Conservation (phyloP, 2,329 filamentous ascomycete genomes). For the Chaetomium strumarium region DNA sequence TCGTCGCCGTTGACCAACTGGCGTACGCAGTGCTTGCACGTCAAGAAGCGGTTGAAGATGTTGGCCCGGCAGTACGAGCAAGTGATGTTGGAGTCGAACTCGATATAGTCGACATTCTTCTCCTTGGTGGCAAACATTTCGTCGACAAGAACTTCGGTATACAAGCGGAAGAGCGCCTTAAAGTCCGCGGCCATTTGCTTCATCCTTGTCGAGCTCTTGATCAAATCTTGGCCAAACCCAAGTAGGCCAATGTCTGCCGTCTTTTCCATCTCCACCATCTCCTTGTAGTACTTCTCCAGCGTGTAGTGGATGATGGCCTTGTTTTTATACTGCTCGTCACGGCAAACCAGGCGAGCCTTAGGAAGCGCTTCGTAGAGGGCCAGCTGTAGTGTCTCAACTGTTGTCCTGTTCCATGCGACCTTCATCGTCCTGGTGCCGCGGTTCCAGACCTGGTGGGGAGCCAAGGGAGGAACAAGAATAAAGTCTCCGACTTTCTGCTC, state of each 20-base stretch:
- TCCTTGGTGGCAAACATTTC: conserved; percentile 78
- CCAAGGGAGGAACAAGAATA: conserved; percentile 85
- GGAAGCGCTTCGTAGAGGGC: conserved; percentile 83
- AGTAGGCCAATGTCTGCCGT: conserved; percentile 41
- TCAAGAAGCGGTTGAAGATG: conserved; percentile 95
- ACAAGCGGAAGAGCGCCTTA: conserved; percentile 70
- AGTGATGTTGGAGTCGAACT: conserved; percentile 85
- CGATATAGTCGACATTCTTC: conserved; percentile 65
- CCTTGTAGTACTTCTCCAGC: conserved; percentile 68
- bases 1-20: conserved; percentile 60
- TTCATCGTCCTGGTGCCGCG: conserved; percentile 94
- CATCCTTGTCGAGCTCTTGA: conserved; percentile 38
- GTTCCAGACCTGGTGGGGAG: conserved; percentile 98
- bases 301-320: conserved; percentile 93
- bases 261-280: conserved; percentile 50
- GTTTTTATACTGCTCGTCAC: conserved; percentile 98
- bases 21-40: conserved; percentile 77
- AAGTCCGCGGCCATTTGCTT: conserved; percentile 79
- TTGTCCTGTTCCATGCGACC: conserved; percentile 95
- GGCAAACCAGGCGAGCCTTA: conserved; percentile 82
- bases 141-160: conserved; percentile 70
- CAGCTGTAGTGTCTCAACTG: conserved; percentile 81
- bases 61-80: conserved; percentile 95
- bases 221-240: conserved; percentile 41
- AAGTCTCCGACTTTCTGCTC: conserved; percentile 89